Evolutionary conservation across 2,329 filamentous ascomycete genomes (phyloP).

Genomic region (Colletotrichum tabaci): DNA sequence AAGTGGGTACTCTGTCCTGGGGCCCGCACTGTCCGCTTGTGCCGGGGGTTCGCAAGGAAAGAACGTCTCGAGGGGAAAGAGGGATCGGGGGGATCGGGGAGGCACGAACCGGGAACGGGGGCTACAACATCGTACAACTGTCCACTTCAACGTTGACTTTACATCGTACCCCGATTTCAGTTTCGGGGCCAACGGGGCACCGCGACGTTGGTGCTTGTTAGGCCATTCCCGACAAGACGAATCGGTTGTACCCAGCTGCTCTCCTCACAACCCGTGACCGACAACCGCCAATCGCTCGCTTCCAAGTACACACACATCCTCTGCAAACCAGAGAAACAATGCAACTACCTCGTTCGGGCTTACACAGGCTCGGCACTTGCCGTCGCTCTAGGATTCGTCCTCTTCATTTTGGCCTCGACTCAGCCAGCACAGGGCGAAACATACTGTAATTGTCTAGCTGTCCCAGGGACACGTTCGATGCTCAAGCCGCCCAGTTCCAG

Average conservation of each 20-base stretch:
- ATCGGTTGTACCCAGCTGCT: background rate
- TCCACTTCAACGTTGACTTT: too few species aligned
- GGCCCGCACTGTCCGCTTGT: conserved; percentile 22
- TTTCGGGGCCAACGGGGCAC: background rate
- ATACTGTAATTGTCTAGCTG: background rate
- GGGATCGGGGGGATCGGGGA: background rate
- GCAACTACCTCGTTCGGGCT: background rate
- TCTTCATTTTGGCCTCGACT: background rate
- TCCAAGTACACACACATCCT: background rate
- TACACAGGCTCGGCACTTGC: conserved; percentile 26
- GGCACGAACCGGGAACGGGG: background rate
- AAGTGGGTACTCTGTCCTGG: background rate
- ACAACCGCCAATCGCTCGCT: too few species aligned
- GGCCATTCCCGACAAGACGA: background rate
- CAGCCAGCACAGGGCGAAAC: background rate
- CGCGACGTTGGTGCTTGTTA: background rate
- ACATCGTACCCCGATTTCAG: too few species aligned
- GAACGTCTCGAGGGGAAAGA: background rate
- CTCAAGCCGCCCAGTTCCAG: background rate
- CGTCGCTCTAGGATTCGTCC: background rate
- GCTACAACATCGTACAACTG: too few species aligned
- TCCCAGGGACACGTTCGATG: background rate
- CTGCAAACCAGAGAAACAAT: background rate
- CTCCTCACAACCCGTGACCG: background rate
- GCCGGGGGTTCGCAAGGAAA: conserved; percentile 16